These are phyloP conservation scores for Phytophthora pseudosyringae DNA, from an alignment of 352 stramenopile species.

Conservation along the genomic window DNA sequence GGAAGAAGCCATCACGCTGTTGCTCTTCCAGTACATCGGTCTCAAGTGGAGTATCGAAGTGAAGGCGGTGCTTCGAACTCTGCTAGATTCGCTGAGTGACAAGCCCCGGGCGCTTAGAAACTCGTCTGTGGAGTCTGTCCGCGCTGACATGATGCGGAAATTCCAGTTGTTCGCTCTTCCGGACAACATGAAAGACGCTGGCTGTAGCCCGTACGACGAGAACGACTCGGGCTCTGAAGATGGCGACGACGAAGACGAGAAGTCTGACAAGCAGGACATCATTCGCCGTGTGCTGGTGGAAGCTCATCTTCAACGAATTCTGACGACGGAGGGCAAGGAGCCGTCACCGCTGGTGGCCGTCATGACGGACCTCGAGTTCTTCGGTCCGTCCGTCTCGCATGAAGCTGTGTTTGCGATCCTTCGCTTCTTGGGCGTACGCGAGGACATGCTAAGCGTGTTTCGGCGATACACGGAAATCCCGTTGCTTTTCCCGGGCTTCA, in stretches of 20 bases:
- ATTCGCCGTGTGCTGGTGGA: conserved; percentile 49
- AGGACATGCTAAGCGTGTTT: conserved; percentile 42
- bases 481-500: conserved; percentile 42
- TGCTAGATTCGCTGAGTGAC: conserved; percentile 36
- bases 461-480: conserved; percentile 49
- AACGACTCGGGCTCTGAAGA: conserved; percentile 10
- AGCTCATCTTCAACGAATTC: conserved; percentile 32
- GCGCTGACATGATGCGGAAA: conserved; percentile 20
- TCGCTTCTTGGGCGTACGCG: conserved; percentile 45
- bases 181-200: conserved; percentile 19
- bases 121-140: conserved; percentile 22
- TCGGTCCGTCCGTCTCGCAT: conserved; percentile 47
- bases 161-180: conserved; percentile 41
- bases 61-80: conserved; percentile 25
- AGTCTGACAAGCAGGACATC: conserved; percentile 47
- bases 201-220: conserved; percentile 27
- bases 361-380: conserved; percentile 60
- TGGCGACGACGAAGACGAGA: conserved; percentile 13
- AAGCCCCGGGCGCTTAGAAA: not conserved
- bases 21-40: conserved; percentile 57
- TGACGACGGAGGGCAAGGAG: conserved; percentile 10
- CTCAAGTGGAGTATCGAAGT: conserved; percentile 40
- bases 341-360: conserved; percentile 39
- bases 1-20: conserved; percentile 51
- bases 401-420: conserved; percentile 49